Percentiles rank a stretch among this genome's conserved stretches.
Conservation (phyloP, 2,329 filamentous ascomycete species). For the Stromatinia cepivora region DNA sequence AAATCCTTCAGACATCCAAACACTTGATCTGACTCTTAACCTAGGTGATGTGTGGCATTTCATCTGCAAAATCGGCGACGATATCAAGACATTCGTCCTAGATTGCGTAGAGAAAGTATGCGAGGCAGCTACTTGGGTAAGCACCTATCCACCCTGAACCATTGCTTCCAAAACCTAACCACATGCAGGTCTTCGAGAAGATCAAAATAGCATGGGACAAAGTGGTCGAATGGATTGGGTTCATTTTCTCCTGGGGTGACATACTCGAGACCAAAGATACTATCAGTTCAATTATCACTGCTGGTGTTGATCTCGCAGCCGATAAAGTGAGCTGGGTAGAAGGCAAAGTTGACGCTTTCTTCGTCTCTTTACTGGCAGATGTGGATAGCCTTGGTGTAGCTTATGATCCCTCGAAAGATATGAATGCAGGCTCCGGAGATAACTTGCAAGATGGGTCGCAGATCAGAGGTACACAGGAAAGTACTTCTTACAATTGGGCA, state of each 20-base stretch:
- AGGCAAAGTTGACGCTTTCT: background rate
- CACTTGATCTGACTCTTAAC: background rate
- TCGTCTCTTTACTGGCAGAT: background rate
- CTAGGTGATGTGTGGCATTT: conserved; percentile 3
- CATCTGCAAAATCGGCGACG: background rate
- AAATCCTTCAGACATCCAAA: background rate
- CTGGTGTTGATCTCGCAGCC: background rate
- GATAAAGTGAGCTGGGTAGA: background rate
- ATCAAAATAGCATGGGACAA: background rate
- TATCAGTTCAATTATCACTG: background rate
- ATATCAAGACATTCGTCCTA: background rate
- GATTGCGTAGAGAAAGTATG: background rate
- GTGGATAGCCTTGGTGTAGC: conserved; percentile 1
- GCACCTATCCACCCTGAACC: background rate
- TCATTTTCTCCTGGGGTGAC: background rate
- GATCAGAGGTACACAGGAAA: background rate
- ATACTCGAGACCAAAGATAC: conserved; percentile 3
- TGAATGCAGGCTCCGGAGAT: background rate
- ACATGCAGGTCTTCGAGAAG: background rate
- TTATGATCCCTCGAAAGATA: background rate
- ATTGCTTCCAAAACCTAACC: background rate
- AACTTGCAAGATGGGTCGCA: background rate
- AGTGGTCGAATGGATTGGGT: background rate
- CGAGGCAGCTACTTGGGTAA: background rate
- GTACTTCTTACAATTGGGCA: background rate